Base-by-base conservation (phyloP, 352 stramenopile species). In the Pythium brachiatum region DNA sequence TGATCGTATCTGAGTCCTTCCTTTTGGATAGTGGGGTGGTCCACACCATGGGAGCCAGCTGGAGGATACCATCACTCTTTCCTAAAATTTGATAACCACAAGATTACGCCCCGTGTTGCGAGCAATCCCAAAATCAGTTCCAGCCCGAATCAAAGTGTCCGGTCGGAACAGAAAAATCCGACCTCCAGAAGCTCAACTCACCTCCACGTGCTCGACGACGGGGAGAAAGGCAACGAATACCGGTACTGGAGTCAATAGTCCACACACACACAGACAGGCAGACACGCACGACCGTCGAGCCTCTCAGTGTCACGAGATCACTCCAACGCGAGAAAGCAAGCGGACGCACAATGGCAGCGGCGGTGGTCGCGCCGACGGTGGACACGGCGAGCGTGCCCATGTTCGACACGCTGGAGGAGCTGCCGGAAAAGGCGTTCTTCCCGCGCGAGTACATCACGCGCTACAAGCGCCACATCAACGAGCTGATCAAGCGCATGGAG, bases 401-500 rank as follows among this genome's bases (percentile, higher is more conserved):
- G 53, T 83, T 85, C 55, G 11, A 57, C 46, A 60, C 47, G 13
- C 51, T 63, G 16, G 75, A 89, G 32, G 66, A 73, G 63, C 64
- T 90, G 18, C 80, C 83, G 11, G 70, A 75, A 39, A 70, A 68
- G 56, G 68, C 68, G 1, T 88, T 88, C 54, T 79, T 92, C 52
- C 69, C 79, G 43, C 66, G 67, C 29, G 69, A 84, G 20, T 87
- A 81, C 61, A 68, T 92, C n/a, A 43, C 61, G 53, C 66, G 78
- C 26, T 87, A 90, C 70, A 84, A 82, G 61, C 72, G 60, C 36
- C 80, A 88, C 54, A 65, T 92, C 12, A 72, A 67, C 9, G 79
- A 88, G 65, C 70, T 92, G 6, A 68, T 86, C 46, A 70, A 68
- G 47, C 70, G 69, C 64, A 77, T 90, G 75, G 72, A 84, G 62